phyloP scores from a whole-genome alignment of 2,329 filamentous ascomycete species.

The Pseudogymnoascus sp. region DNA sequence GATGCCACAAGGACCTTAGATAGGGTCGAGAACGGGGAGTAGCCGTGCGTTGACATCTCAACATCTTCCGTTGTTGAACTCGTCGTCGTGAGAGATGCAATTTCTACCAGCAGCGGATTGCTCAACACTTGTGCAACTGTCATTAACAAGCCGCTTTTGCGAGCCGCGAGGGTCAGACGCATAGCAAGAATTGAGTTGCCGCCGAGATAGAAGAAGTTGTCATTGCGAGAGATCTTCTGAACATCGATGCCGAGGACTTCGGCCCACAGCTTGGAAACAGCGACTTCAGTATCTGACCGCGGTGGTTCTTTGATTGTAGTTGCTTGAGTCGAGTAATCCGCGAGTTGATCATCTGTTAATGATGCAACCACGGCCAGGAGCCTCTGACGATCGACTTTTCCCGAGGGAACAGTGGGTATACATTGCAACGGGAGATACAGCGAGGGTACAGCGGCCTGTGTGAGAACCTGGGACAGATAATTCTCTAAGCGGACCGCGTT shows the following conservation, averaged over 20 bases:
- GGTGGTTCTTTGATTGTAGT: not conserved
- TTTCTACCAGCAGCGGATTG: constrained; percentile 10
- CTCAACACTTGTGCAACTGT: constrained; percentile 15
- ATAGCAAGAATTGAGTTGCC: constrained; percentile 43
- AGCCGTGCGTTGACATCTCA: too few species aligned
- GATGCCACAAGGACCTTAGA: too few species aligned
- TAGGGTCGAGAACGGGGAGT: too few species aligned
- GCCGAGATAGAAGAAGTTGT: constrained; percentile 35
- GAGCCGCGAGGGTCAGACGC: constrained; percentile 19
- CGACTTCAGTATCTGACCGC: constrained; percentile 20
- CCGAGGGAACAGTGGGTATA: not conserved
- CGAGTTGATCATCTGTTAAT: not conserved
- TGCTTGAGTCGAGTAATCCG: not conserved
- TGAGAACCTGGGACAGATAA: not conserved
- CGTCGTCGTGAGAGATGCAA: not conserved
- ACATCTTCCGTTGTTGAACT: too few species aligned
- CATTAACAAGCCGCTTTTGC: constrained; percentile 14
- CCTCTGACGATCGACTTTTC: not conserved
- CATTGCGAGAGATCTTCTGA: constrained; percentile 27
- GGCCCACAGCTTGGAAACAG: constrained; percentile 35
- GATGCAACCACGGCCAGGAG: not conserved
- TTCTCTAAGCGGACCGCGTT: not conserved
- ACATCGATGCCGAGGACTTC: constrained; percentile 35
- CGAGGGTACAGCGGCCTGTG: not conserved
- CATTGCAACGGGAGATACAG: not conserved